Base-by-base conservation (phyloP, 495 filamentous ascomycete genomes). In the Tuber aestivum region DNA sequence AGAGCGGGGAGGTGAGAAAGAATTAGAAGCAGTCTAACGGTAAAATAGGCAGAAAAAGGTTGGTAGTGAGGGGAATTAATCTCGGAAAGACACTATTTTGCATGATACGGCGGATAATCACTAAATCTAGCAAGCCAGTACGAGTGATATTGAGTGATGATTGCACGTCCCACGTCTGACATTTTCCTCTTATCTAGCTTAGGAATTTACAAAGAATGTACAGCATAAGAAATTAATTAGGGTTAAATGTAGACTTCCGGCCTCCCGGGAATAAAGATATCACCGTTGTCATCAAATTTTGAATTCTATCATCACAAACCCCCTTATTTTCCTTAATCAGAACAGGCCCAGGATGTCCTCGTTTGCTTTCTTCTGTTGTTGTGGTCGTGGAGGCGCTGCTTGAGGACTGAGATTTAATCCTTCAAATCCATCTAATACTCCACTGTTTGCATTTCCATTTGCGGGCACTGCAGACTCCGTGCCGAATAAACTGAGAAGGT, bases 321-420 rank as follows among this genome's bases (percentile, higher is more conserved):
- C 56, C 12, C 56, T 7, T 65, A 35, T 16, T 35, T 48, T n/a
- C 6, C 27, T 18, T 35, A 40, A 72, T 77, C 44, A 79, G 44
- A 97, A 97, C 83, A 99, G 86, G 35, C 92, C 93, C 84, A 99
- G 83, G 74, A 99, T 88, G 85, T 99, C 95, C 79, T 97, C 93
- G 82, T 91, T 95, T 61, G 90, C 91, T 83, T 90, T 91, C 74
- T 88, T 84, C 73, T 86, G 85, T 78, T 87, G 86, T 18, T 87
- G 85, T 38, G 88, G 88, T 35, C 87, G 86, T 45, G 90, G 87
- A 70, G 90, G 87, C 48, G 86, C 83, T 70, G 72, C 77, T 40
- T 83, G 84, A 10, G 89, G 89, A 75, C 90, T 88, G 77, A 99
- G 81, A 84, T 93, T 89, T 83, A 99, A 85, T 27, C 90, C 91